Evolutionary conservation across 352 stramenopile species (phyloP).

Genomic region (Phytopythium helicoides): DNA sequence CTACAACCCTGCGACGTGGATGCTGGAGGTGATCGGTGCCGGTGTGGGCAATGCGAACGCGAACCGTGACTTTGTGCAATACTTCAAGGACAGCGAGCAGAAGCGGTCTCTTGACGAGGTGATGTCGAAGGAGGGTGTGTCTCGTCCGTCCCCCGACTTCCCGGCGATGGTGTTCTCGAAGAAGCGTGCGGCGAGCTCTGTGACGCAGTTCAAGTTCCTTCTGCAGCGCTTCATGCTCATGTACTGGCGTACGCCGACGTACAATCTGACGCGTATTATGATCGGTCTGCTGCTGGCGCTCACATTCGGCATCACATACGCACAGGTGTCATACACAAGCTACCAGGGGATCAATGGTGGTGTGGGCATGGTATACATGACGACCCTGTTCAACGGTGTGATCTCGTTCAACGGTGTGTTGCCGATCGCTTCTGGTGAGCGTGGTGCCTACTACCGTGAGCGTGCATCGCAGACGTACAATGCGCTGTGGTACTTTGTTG

Average conservation of each 20-base stretch:
- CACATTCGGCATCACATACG: slow-evolving; percentile 55
- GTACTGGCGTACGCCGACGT: slow-evolving; percentile 42
- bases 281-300: slow-evolving; percentile 53
- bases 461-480: slow-evolving; percentile 83
- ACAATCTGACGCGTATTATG: slow-evolving; percentile 59
- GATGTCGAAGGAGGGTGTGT: slow-evolving; percentile 14
- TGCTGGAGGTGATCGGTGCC: slow-evolving; percentile 29
- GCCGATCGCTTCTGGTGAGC: slow-evolving; percentile 62
- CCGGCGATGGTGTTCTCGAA: slow-evolving; percentile 22
- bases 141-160: slow-evolving; percentile 10
- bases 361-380: slow-evolving; percentile 74
- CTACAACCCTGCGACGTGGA: slow-evolving; percentile 19
- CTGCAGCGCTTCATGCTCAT: slow-evolving; percentile 19
- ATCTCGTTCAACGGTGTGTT: slow-evolving; percentile 66
- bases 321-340: slow-evolving; percentile 16
- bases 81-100: slow-evolving; percentile 25
- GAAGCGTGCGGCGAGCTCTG: slow-evolving; percentile 19
- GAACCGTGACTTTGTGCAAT: slow-evolving; percentile 26
- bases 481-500: slow-evolving; percentile 55
- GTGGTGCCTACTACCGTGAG: slow-evolving; percentile 88
- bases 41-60: slow-evolving; percentile 14
- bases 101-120: slow-evolving; percentile 11
- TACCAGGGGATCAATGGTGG: slow-evolving; percentile 26
- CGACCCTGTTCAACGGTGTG: slow-evolving; percentile 66
- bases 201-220: slow-evolving; percentile 16